Base-by-base conservation (phyloP, 169 alveolate species). In the Blepharisma undulans region DNA sequence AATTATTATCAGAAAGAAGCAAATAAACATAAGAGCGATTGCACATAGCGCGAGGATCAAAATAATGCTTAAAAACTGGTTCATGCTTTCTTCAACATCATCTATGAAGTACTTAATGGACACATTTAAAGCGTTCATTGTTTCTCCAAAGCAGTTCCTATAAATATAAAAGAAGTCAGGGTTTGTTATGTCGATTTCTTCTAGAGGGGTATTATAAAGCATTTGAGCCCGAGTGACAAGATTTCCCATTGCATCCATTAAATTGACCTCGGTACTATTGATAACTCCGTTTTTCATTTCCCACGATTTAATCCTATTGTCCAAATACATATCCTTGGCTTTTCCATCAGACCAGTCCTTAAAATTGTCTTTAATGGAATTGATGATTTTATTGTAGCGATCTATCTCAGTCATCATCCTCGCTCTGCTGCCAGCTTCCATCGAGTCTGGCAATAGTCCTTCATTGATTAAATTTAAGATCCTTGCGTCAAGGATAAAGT, bases 211-310 rank as follows among this genome's bases (percentile, higher is more conserved):
- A 21, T 36, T 22, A 36, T 33, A 22, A 10, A 84, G 34, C 36
- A 59, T 21, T 4, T 10, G 32, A 4, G 89, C 74, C n/a, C n/a
- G 71, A 25, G 48, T 10, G 22, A 84, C 78, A 22, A 84, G 4
- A 4, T 84, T 18, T 0, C 34, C 16, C 89, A 84, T 84, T 25
- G 78, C 89, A 29, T 84, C 77, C 89, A 84, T 84, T 10, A 84
- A 33, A 33, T 34, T 84, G 1, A 22, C 89, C 7, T 84, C 66
- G 6, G 36, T 32, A n/a, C 27, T 79, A 14, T 27, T 33, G 10
- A 79, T 30, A 21, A 32, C 30, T 21, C 87, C 87, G 14, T 6
- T 30, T 79, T 79, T n/a, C 48, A 79, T 4, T 79, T 79, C 66
- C 36, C 36, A 79, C 10, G 87, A 27, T 30, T 30, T 22, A 10